Conservation (phyloP, 768 basidiomycete species). For the Pleurotus djamor region DNA sequence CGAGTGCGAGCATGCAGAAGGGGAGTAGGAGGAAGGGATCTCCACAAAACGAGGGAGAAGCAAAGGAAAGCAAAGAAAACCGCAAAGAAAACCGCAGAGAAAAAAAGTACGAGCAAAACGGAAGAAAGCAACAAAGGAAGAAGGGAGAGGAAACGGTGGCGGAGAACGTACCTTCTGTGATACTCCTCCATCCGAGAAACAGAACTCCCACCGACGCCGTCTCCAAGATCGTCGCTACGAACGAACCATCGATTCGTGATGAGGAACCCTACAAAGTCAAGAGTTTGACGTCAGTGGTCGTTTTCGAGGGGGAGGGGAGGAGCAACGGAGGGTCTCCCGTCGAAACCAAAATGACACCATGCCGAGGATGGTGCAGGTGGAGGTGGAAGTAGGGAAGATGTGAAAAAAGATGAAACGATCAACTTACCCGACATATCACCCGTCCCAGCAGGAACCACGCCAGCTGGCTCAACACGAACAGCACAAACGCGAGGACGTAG, state of each 20-base stretch:
- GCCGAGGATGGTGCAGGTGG: not conserved
- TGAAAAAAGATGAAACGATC: no score
- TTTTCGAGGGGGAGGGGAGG: not conserved
- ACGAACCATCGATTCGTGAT: conserved; percentile 79
- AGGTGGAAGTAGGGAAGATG: no score
- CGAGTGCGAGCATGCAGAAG: no score
- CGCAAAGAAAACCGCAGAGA: no score
- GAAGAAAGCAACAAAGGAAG: no score
- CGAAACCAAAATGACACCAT: not conserved
- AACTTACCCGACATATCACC: conserved; percentile 67
- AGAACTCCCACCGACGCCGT: conserved; percentile 67
- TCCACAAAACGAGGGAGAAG: no score
- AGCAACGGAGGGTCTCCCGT: not conserved
- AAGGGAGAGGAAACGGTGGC: no score
- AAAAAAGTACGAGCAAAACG: no score
- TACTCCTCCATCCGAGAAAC: conserved; percentile 82
- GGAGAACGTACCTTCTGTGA: conserved; percentile 89
- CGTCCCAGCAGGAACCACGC: conserved; percentile 80
- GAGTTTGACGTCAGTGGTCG: not conserved
- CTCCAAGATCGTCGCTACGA: conserved; percentile 83
- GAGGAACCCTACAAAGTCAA: conserved; percentile 46
- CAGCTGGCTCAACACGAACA: conserved; percentile 81
- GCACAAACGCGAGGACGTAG: conserved; percentile 67
- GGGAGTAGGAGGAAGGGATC: no score
- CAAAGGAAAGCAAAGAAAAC: no score